Percentiles rank a stretch among this genome's conserved stretches.
These are phyloP conservation scores for Aspergillus carlsbadensis DNA, from an alignment of 495 filamentous ascomycete species.

Conservation along the genomic window DNA sequence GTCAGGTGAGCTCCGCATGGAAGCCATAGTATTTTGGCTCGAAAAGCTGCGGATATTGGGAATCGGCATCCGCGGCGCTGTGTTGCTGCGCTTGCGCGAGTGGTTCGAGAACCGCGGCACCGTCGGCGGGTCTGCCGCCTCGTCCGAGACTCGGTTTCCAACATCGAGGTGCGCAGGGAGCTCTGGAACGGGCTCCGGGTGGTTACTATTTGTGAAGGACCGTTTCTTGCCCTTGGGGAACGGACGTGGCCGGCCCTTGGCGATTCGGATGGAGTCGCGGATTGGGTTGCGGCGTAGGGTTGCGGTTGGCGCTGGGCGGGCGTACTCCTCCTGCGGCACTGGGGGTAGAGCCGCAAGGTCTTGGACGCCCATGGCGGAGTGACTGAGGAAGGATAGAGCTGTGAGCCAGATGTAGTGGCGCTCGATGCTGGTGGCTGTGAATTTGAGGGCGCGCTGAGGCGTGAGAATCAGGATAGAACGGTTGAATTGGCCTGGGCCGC, in stretches of 20 bases:
- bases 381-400: slow-evolving; percentile 88
- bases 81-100: slow-evolving; percentile 81
- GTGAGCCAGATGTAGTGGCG: slow-evolving; percentile 95
- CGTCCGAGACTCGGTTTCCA: slow-evolving; percentile 21
- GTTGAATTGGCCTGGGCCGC: slow-evolving; percentile 64
- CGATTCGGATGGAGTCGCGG: slow-evolving; percentile 86
- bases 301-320: slow-evolving; percentile 37
- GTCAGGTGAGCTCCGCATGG: slow-evolving; percentile 59
- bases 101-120: slow-evolving; percentile 77
- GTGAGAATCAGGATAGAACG: slow-evolving; percentile 95
- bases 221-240: slow-evolving; percentile 42
- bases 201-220: slow-evolving; percentile 30
- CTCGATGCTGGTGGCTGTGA: slow-evolving; percentile 79
- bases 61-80: slow-evolving; percentile 68
- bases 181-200: slow-evolving; percentile 35
- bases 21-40: slow-evolving; percentile 51
- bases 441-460: slow-evolving; percentile 90
- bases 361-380: slow-evolving; percentile 73
- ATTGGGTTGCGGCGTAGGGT: slow-evolving; percentile 63
- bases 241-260: slow-evolving; percentile 71
- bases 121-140: slow-evolving; percentile 72
- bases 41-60: slow-evolving; percentile 68
- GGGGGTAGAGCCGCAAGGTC: slow-evolving; percentile 60
- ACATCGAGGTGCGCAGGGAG: slow-evolving; percentile 24
- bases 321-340: slow-evolving; percentile 49